Evolutionary conservation across 106 monocot genomes (phyloP).

Genomic region (Dendrobium officinale): DNA sequence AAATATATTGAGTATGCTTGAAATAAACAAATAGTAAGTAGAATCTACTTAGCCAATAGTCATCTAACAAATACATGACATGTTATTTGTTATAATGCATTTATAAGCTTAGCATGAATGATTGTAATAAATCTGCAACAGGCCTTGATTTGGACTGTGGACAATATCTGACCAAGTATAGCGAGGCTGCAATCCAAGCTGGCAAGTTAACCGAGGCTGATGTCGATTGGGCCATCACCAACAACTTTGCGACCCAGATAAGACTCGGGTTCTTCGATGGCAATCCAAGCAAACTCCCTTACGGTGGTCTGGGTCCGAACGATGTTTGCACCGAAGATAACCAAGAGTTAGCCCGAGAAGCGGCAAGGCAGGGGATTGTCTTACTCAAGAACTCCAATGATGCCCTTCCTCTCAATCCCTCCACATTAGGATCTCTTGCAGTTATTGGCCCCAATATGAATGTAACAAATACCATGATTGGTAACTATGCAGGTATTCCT

Average conservation of each 20-base stretch:
- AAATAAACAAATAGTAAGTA: neutral
- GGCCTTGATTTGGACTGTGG: conserved; percentile 94
- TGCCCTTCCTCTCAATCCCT: conserved; percentile 47
- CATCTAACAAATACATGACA: neutral
- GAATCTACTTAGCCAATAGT: neutral
- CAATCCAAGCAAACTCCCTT: conserved; percentile 58
- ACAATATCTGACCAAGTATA: conserved; percentile 54
- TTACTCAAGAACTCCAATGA: conserved; percentile 72
- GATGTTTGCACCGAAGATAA: conserved; percentile 71
- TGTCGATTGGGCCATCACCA: conserved; percentile 63
- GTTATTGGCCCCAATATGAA: conserved; percentile 96
- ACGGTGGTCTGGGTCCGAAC: conserved; percentile 61
- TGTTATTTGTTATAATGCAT: neutral
- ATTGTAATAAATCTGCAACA: conserved; percentile 13
- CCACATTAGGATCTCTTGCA: conserved; percentile 48
- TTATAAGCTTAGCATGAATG: neutral
- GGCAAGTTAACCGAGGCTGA: conserved; percentile 53
- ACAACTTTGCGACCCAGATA: conserved; percentile 75
- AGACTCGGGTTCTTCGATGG: conserved; percentile 91
- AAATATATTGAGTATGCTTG: neutral
- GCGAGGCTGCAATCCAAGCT: conserved; percentile 39
- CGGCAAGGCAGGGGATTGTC: conserved; percentile 89
- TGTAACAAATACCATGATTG: conserved; percentile 86
- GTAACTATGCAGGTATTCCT: conserved; percentile 80
- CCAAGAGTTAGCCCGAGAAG: conserved; percentile 81